Evolutionary conservation across 1,284 basidiomycete species (phyloP).

Genomic region (Irpex rosettiformis): DNA sequence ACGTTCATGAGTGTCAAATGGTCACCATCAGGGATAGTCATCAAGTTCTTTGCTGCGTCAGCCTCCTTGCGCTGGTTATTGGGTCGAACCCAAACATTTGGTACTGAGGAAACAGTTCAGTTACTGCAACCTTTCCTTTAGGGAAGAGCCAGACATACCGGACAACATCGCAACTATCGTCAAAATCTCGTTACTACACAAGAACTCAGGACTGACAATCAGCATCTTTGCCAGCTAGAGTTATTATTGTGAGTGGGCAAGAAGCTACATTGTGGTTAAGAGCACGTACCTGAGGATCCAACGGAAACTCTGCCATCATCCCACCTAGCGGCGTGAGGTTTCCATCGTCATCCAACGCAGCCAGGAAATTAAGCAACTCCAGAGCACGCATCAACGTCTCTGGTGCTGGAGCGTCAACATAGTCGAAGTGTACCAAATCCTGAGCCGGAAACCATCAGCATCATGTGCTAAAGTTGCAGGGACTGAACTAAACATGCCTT

Average conservation of each 20-base stretch:
- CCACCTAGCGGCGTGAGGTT: conserved; percentile 84
- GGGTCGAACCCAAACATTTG: conserved; percentile 92
- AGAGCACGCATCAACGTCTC: conserved; percentile 98
- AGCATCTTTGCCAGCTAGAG: conserved; percentile 87
- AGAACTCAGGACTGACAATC: conserved; percentile 92
- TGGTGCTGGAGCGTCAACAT: conserved; percentile 94
- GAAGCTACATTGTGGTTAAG: neutral
- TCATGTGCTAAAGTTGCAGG: neutral
- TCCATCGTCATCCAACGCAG: conserved; percentile 93
- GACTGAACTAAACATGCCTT: conserved; percentile 41
- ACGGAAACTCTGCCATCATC: conserved; percentile 97
- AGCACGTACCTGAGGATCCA: conserved; percentile 83
- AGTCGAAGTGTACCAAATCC: conserved; percentile 92
- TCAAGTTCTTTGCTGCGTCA: conserved; percentile 86
- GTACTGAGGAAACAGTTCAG: conserved; percentile 49
- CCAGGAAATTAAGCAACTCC: conserved; percentile 91
- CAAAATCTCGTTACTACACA: conserved; percentile 94
- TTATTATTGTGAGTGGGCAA: conserved; percentile 2
- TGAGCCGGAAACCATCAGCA: conserved; percentile 32
- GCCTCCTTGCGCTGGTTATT: conserved; percentile 86
- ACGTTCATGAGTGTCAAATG: conserved; percentile 95
- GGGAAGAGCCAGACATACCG: conserved; percentile 41
- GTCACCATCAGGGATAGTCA: conserved; percentile 93
- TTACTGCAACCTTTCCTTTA: neutral
- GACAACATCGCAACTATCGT: conserved; percentile 97